Conservation (phyloP, 169 alveolate genomes). For the Plasmodium cynomolgi region DNA sequence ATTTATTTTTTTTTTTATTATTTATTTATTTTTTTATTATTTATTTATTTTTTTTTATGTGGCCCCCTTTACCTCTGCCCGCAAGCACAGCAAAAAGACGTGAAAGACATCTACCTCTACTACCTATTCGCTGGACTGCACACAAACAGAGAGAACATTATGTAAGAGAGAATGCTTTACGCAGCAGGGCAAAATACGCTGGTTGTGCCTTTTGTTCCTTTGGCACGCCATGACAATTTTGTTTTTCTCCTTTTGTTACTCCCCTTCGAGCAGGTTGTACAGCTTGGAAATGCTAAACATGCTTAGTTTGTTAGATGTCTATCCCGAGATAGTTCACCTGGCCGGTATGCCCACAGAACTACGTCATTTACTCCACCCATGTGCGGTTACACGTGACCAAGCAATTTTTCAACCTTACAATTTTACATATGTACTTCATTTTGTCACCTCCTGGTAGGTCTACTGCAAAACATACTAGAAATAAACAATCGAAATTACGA, state of each 20-base stretch:
- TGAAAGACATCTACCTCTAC: constrained; percentile 65
- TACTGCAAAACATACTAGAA: constrained; percentile 45
- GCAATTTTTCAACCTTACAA: background rate
- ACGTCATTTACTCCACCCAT: background rate
- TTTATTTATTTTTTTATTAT: background rate
- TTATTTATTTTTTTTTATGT: background rate
- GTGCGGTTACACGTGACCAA: background rate
- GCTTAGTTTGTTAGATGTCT: constrained; percentile 27
- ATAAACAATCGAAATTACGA: constrained; percentile 28
- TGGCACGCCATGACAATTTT: background rate
- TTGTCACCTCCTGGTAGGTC: constrained; percentile 7
- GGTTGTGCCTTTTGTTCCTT: background rate
- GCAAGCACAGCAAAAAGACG: constrained; percentile 21
- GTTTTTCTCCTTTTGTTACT: background rate
- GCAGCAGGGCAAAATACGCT: background rate
- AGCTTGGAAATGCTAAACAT: constrained; percentile 27
- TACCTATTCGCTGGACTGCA: constrained; percentile 62
- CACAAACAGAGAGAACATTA: constrained; percentile 29
- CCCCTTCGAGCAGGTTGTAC: background rate
- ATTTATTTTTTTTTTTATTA: background rate
- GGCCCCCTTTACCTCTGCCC: background rate
- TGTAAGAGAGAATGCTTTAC: constrained; percentile 1
- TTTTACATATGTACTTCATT: background rate
- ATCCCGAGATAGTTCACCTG: constrained; percentile 20
- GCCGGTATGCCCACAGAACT: constrained; percentile 8